Evolutionary conservation across 495 filamentous ascomycete genomes (phyloP).

Genomic region (Hyaloscypha hepaticicola): DNA sequence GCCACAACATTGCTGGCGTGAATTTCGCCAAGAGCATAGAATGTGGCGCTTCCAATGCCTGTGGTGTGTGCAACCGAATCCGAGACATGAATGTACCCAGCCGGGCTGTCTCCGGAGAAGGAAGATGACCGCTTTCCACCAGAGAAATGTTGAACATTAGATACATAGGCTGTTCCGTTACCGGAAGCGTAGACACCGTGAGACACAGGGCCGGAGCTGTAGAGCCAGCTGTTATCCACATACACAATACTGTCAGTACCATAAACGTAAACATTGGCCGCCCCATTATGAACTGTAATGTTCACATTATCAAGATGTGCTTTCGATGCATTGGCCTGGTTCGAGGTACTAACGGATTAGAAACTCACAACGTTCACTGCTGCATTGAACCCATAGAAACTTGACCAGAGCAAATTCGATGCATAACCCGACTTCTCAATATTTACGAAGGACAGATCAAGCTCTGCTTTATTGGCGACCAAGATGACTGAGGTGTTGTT

Average conservation of each 20-base stretch:
- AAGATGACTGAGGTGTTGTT: constrained; percentile 20
- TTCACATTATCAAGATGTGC: constrained; percentile 19
- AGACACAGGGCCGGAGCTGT: constrained; percentile 19
- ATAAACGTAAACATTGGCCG: constrained; percentile 21
- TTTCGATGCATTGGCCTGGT: constrained; percentile 18
- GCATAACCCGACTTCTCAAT: constrained; percentile 20
- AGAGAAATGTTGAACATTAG: constrained; percentile 15
- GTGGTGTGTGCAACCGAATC: constrained; percentile 14
- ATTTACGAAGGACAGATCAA: constrained; percentile 18
- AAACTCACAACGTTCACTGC: constrained; percentile 20
- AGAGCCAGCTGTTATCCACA: constrained; percentile 20
- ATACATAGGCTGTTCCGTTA: constrained; percentile 21
- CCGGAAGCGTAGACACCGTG: constrained; percentile 25
- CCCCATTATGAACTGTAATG: constrained; percentile 23
- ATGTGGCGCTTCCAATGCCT: constrained; percentile 16
- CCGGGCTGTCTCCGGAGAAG: constrained; percentile 21
- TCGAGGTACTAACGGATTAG: background rate
- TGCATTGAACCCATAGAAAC: constrained; percentile 23
- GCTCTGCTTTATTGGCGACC: constrained; percentile 5
- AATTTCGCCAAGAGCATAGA: constrained; percentile 13
- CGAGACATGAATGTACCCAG: constrained; percentile 19
- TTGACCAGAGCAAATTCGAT: constrained; percentile 17
- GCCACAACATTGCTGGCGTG: constrained; percentile 15
- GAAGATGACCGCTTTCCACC: constrained; percentile 18
- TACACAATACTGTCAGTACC: constrained; percentile 12